These are phyloP conservation scores for Massarina eburnea DNA, from an alignment of 2,329 filamentous ascomycete species.

Conservation along the genomic window DNA sequence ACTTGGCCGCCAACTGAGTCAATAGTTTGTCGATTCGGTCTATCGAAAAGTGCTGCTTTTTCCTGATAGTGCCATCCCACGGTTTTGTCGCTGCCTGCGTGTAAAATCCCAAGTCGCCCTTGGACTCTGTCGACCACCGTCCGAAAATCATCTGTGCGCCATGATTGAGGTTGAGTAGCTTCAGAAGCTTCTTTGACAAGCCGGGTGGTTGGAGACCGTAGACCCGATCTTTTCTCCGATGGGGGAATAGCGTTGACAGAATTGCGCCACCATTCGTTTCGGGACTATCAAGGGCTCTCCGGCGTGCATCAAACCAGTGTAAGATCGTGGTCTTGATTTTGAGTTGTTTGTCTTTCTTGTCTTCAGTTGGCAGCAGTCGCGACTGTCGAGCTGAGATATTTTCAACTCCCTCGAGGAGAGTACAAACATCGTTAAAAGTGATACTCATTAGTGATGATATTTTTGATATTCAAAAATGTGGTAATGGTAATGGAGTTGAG, in stretches of 20 bases:
- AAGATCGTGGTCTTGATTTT: conserved; percentile 48
- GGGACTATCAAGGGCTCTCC: conserved; percentile 57
- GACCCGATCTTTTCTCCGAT: conserved; percentile 74
- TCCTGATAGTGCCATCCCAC: conserved; percentile 52
- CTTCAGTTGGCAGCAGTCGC: conserved; percentile 37
- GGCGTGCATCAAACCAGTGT: conserved; percentile 71
- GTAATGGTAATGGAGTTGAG: not conserved
- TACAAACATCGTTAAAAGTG: conserved; percentile 70
- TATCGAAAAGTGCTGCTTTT: conserved; percentile 54
- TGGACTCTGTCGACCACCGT: conserved; percentile 60
- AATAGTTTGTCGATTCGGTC: conserved; percentile 72
- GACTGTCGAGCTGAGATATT: conserved; percentile 46
- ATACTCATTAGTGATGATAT: conserved; percentile 58
- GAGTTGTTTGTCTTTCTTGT: conserved; percentile 19
- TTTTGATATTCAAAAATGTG: not conserved
- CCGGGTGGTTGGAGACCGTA: conserved; percentile 67
- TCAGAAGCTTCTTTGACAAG: conserved; percentile 68
- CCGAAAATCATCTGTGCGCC: conserved; percentile 64
- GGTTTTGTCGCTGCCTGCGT: conserved; percentile 65
- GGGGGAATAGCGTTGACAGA: conserved; percentile 74
- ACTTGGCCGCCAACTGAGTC: conserved; percentile 66
- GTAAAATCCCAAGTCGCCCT: conserved; percentile 71
- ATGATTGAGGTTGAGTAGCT: conserved; percentile 65
- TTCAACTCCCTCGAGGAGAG: conserved; percentile 71
- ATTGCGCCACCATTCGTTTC: conserved; percentile 64